Conservation (phyloP, 73 alveolate species). For the Blepharisma japonicum region DNA sequence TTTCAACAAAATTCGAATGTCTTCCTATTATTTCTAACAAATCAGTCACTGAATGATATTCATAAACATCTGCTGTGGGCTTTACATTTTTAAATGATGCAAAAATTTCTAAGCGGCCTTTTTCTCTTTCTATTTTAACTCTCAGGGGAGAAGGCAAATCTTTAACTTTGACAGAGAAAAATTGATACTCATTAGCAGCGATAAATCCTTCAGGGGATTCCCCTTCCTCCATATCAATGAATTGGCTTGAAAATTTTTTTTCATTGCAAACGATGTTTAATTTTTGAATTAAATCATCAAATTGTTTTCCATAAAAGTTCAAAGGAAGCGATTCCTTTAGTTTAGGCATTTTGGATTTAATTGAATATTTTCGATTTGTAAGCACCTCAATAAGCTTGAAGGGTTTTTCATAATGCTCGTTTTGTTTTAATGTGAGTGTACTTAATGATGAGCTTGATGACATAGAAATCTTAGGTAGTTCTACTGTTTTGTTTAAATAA, state of each 20-base stretch:
- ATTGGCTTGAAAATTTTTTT: not conserved
- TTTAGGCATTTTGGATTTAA: too few relatives aligned
- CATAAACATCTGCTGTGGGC: not conserved
- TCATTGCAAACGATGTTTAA: not conserved
- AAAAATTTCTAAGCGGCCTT: not conserved
- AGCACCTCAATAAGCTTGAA: too few relatives aligned
- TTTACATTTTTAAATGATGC: not conserved
- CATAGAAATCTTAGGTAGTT: too few relatives aligned
- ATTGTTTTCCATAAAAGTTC: not conserved
- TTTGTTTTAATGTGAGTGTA: too few relatives aligned
- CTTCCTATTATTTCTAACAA: not conserved
- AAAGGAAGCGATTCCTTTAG: too few relatives aligned
- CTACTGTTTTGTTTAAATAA: too few relatives aligned
- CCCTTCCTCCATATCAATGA: not conserved
- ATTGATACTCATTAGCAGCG: not conserved
- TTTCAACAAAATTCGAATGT: conserved; percentile 1
- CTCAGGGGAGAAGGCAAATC: not conserved
- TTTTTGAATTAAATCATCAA: not conserved
- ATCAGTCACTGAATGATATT: not conserved
- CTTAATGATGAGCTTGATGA: too few relatives aligned
- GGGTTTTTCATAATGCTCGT: too few relatives aligned
- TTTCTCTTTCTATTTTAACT: not conserved
- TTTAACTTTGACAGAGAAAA: not conserved
- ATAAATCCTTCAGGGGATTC: conserved; percentile 8
- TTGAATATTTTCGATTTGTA: too few relatives aligned